Base-by-base conservation (phyloP, 1,284 basidiomycete species). In the Stygiomarasmius scandens region DNA sequence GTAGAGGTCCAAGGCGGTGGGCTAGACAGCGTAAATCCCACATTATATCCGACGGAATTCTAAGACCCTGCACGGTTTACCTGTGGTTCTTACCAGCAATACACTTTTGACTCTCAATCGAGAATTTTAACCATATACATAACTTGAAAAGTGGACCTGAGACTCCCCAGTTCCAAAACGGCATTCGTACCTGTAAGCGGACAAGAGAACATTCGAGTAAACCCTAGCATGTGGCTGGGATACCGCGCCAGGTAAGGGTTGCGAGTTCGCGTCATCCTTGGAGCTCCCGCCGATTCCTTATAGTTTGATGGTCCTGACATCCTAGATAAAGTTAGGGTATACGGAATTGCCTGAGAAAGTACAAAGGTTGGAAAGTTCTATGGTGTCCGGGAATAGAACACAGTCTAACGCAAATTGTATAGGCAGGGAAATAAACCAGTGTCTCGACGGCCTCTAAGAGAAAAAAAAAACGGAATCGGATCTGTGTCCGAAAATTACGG, bases 171-270 rank as follows among this genome's bases (percentile, higher is more conserved):
- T 77, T 99, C 96, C 61, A 99, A 87, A 53, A 99, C 92, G 59
- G 99, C 85, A 68, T 94, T 93, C 53, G 92, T 95, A 63, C 86
- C 87, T 49, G 84, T 85, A 47, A 97, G 80, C 56, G 94, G 78
- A 44, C 83, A 76, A 10, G 93, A 91, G 36, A 97, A 80, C 71
- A 86, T 83, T 61, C 87, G 83, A 56, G 90, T 83, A 64, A 95
- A 96, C 69, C 88, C 83, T 71, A 89, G 89, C 96, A 98, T 99
- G 76, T 99, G 96, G 10, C 97, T 96, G 24, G 93, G 92, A 73
- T 92, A 97, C 96, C 96, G 77, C 54, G 72, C 66, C 61, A 88
- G 88, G 63, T 80, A 73, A 38, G 76, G 73, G 58, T 85, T 72
- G 61, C 77, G 74, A 58, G 73, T 69, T 61, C 82, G 68, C 46